These are phyloP conservation scores for Stephanodiscus triporus DNA, from an alignment of 108 stramenopile species.

Conservation along the genomic window DNA sequence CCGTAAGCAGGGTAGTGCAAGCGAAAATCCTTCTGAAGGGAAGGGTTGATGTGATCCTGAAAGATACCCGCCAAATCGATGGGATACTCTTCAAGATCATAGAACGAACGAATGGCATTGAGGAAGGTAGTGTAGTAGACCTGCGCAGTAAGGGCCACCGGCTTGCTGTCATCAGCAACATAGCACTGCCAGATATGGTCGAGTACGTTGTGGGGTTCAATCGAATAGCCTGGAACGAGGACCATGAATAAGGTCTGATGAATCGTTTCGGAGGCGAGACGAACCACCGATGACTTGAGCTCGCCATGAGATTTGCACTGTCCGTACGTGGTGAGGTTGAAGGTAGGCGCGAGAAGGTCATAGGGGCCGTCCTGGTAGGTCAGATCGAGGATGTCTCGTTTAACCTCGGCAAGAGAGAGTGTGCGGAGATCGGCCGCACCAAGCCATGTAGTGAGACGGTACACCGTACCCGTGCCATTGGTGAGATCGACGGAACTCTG, in stretches of 20 bases:
- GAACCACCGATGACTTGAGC: background rate
- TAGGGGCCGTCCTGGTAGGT: background rate
- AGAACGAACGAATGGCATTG: background rate
- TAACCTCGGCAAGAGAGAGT: conserved; percentile 1
- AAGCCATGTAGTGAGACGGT: conserved; percentile 3
- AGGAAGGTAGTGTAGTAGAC: background rate
- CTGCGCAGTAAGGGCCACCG: background rate
- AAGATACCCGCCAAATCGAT: background rate
- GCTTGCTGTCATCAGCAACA: background rate
- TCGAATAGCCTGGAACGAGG: background rate
- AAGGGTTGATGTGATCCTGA: background rate
- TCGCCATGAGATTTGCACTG: background rate
- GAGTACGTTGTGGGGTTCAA: too few species aligned
- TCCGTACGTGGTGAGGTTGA: background rate
- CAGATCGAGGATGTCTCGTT: background rate
- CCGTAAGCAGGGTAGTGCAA: background rate
- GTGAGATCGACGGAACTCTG: background rate
- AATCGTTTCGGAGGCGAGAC: background rate
- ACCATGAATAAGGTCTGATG: background rate
- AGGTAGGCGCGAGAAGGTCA: conserved; percentile 1
- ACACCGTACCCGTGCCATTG: background rate
- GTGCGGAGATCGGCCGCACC: conserved; percentile 12
- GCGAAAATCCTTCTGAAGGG: background rate
- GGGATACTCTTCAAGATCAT: background rate
- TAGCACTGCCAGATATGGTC: conserved; percentile 2